phyloP scores from a whole-genome alignment of 495 filamentous ascomycete species.

The Lasiosphaeria hispida region DNA sequence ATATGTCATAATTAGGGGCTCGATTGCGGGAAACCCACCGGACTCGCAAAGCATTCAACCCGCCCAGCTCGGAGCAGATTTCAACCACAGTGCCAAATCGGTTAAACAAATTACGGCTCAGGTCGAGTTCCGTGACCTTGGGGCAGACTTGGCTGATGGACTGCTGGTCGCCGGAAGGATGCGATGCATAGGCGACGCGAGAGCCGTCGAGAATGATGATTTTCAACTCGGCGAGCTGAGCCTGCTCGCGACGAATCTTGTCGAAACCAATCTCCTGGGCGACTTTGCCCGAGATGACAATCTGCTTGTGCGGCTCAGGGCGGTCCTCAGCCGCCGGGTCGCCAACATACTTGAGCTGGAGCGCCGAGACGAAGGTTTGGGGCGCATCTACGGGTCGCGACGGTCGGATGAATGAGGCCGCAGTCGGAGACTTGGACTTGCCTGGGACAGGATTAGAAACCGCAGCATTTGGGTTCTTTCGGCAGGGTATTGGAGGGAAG shows the following conservation, averaged over 20 bases:
- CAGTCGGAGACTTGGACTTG: constrained; percentile 60
- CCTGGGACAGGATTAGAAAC: constrained; percentile 41
- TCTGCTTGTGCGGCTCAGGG: constrained; percentile 37
- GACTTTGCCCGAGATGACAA: constrained; percentile 77
- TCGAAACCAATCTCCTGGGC: constrained; percentile 96
- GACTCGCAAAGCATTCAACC: constrained; percentile 62
- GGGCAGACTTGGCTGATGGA: constrained; percentile 51
- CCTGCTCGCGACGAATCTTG: constrained; percentile 78
- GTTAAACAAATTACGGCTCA: constrained; percentile 80
- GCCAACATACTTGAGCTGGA: constrained; percentile 75
- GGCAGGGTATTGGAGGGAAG: neutral
- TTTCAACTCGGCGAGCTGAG: constrained; percentile 70
- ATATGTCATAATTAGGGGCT: neutral
- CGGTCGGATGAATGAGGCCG: constrained; percentile 84
- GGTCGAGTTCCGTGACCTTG: constrained; percentile 75
- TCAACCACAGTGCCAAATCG: constrained; percentile 59
- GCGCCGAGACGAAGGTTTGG: constrained; percentile 71
- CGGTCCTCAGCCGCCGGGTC: constrained; percentile 43
- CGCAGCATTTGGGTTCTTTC: too few species aligned
- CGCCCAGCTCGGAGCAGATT: constrained; percentile 65
- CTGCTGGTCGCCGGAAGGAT: constrained; percentile 24
- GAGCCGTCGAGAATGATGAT: constrained; percentile 80
- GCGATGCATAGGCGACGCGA: constrained; percentile 50
- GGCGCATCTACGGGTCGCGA: constrained; percentile 64
- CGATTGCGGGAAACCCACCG: constrained; percentile 53